Conservation (phyloP, 495 filamentous ascomycete species). For the Aspergillus sclerotiicarbonarius region DNA sequence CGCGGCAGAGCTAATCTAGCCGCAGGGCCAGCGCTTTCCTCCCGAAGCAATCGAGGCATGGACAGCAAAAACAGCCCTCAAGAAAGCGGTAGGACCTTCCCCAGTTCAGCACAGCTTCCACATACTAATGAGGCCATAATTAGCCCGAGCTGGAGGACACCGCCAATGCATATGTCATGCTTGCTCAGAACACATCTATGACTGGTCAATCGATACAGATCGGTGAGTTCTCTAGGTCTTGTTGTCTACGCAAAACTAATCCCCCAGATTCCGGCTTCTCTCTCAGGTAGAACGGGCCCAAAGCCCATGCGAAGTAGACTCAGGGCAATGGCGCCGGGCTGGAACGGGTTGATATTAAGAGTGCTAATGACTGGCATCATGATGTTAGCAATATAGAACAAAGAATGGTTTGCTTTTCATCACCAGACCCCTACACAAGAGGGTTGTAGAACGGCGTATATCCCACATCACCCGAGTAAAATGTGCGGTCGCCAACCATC, state of each 20-base stretch:
- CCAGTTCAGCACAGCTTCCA: not conserved
- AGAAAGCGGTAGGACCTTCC: constrained; percentile 37
- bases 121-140: constrained; percentile 14
- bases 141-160: constrained; percentile 57
- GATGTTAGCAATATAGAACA: constrained; percentile 21
- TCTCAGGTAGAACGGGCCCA: constrained; percentile 17
- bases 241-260: constrained; percentile 9
- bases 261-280: constrained; percentile 39
- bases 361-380: constrained; percentile 17
- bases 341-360: not conserved
- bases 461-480: constrained; percentile 24
- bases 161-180: constrained; percentile 50
- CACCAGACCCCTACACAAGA: constrained; percentile 25
- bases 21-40: constrained; percentile 47
- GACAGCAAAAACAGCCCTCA: constrained; percentile 39
- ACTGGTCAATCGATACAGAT: constrained; percentile 54
- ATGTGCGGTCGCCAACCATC: constrained; percentile 37
- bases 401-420: constrained; percentile 8
- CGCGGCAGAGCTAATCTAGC: constrained; percentile 5
- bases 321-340: not conserved
- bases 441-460: constrained; percentile 42
- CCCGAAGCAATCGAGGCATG: constrained; percentile 38
- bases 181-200: constrained; percentile 57
- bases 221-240: constrained; percentile 34
- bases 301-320: not conserved